Evolutionary conservation across 495 filamentous ascomycete genomes (phyloP).

Genomic region (Annulohypoxylon moriforme): DNA sequence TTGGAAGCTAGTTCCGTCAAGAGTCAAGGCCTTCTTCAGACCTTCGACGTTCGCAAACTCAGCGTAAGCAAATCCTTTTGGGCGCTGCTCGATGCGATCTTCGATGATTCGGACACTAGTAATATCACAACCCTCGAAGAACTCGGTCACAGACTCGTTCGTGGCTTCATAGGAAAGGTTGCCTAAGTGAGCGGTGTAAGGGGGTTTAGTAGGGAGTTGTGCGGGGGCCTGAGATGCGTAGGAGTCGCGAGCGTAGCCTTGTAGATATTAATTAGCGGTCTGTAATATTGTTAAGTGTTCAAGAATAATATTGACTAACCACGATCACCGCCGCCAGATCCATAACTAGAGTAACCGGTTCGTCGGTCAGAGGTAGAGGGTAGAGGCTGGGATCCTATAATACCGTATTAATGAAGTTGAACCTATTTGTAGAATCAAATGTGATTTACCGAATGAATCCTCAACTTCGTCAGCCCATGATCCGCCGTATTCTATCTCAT

Average conservation of each 20-base stretch:
- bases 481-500: conserved; percentile 73
- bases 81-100: conserved; percentile 88
- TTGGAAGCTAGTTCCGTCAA: conserved; percentile 81
- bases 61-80: conserved; percentile 98
- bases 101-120: conserved; percentile 94
- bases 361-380: conserved; percentile 56
- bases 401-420: conserved; percentile 36
- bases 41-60: conserved; percentile 91
- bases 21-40: conserved; percentile 87
- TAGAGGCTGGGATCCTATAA: conserved; percentile 58
- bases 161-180: conserved; percentile 96
- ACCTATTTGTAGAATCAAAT: conserved; percentile 16
- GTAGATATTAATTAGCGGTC: conserved; percentile 14
- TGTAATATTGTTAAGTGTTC: background rate
- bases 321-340: conserved; percentile 47
- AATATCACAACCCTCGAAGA: conserved; percentile 85
- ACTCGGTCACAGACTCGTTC: conserved; percentile 78
- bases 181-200: conserved; percentile 94
- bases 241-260: conserved; percentile 79
- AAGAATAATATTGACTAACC: conserved; percentile 47
- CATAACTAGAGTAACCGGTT: conserved; percentile 48
- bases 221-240: conserved; percentile 78
- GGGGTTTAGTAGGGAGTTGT: conserved; percentile 85
- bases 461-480: conserved; percentile 99
- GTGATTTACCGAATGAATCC: conserved; percentile 75